A percentile compares a stretch with the other conserved stretches of the same genome.
Evolutionary conservation across 1,139 yeast genomes (phyloP).

Genomic region (Pichia kudriavzevii): DNA sequence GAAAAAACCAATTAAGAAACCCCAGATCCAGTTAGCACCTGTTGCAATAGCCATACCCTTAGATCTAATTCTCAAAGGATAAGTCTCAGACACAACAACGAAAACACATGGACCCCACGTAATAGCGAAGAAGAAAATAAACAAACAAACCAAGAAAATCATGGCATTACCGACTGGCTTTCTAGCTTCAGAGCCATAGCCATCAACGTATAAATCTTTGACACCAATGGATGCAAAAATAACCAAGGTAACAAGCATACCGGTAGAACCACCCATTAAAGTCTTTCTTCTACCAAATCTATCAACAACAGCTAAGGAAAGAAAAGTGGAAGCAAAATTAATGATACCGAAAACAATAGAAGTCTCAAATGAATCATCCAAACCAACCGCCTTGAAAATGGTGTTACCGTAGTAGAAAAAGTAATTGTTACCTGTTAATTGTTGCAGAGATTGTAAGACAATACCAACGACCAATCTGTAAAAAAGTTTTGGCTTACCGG

Average conservation of each 20-base stretch:
- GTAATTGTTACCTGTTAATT: constrained; percentile 73
- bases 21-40: constrained; percentile 74
- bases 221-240: constrained; percentile 67
- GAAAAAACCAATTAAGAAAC: constrained; percentile 68
- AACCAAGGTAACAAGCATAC: constrained; percentile 59
- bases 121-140: constrained; percentile 75
- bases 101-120: constrained; percentile 86
- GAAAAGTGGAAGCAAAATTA: constrained; percentile 67
- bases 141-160: constrained; percentile 73
- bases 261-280: constrained; percentile 54
- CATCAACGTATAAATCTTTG: constrained; percentile 51
- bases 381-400: constrained; percentile 69
- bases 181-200: constrained; percentile 29
- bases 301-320: constrained; percentile 61
- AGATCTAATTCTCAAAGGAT: constrained; percentile 71
- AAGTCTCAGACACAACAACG: constrained; percentile 72
- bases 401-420: constrained; percentile 79
- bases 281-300: constrained; percentile 64
- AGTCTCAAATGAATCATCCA: constrained; percentile 66
- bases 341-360: constrained; percentile 73
- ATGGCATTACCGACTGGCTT: constrained; percentile 61
- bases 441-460: constrained; percentile 62
- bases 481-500: constrained; percentile 61
- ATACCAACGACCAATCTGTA: constrained; percentile 61
- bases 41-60: constrained; percentile 72